Base-by-base conservation (phyloP, 2,329 filamentous ascomycete genomes). In the Chaetoscypha palmicola region DNA sequence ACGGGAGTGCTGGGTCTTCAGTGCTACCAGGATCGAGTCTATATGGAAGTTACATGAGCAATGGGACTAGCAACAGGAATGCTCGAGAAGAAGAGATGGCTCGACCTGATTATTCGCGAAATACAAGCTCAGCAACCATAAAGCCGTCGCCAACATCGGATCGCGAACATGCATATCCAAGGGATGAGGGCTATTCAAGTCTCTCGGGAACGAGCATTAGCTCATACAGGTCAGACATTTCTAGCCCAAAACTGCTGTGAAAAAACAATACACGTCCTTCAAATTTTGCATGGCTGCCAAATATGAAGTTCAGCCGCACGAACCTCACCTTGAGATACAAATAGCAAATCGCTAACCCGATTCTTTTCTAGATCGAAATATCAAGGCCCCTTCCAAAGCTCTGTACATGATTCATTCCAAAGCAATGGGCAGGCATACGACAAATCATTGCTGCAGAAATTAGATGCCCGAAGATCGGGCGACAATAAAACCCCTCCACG, bases 21-120 rank as follows among this genome's bases (percentile, higher is more conserved):
- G 68, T 74, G 34, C 67, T 66, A 35, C 65, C 69, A 3, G 62
- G 64, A n/a, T 74, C 71, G 34, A 75, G 71, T 57, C 59, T 74
- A 39, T 65, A 68, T 53, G 71, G 71, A 36, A 70, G 70, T 38
- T 66, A 64, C 49, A 67, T 68, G 54, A 57, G 56, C 36, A 65
- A 64, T 20, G 51, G 48, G 41, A 57, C 45, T 38, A 56, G 49
- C 30, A 37, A n/a, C n/a, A n/a, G n/a, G n/a, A n/a, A n/a, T n/a
- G n/a, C n/a, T n/a, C n/a, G n/a, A n/a, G n/a, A n/a, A n/a, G n/a
- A n/a, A n/a, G n/a, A n/a, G n/a, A n/a, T n/a, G n/a, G n/a, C n/a
- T n/a, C n/a, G 52, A 35, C 50, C 53, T 20, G 59, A 63, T 4
- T 48, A 49, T 40, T 38, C 43, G 16, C 59, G 58, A 11, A 65